Base-by-base conservation (phyloP, 768 basidiomycete species). In the Lactarius deliciosus region DNA sequence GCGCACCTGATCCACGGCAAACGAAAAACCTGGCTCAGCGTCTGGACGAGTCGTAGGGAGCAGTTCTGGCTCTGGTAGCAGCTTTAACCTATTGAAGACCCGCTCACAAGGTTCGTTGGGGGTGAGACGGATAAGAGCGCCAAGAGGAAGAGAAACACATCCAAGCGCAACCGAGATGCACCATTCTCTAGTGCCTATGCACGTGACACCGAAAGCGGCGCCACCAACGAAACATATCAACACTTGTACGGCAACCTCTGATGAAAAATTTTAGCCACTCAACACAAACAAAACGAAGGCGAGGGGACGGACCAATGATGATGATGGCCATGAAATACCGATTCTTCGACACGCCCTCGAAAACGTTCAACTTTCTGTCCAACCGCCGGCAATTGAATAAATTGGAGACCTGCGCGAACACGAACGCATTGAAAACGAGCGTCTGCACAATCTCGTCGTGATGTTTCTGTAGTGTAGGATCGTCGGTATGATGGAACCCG, bases 361-460 rank as follows among this genome's bases (percentile, higher is more conserved):
- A 94, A 66, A 98, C 85, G 76, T 98, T 98, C 66, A 95, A 81
- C 59, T 86, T 85, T 66, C 83, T 86, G 73, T 98, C 96, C 56
- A 98, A 80, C 40, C 94, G 82, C 60, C 97, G 83, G 71, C 91
- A 93, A 74, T 98, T 99, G 76, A 98, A 76, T 50, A 93, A 94
- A 78, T 96, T 97, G 83, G 91, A 95, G 71, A 99, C 94, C 76
- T 98, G 97, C 32, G 92, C 92, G 75, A 98, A 98, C 59, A 98
- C 96, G 73, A 98, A 99, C n/a, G 88, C 85, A 73, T 98, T 99
- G 86, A 99, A 99, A 38, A 98, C 93, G 18, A 98, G 79, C 0
- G 96, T 95, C 73, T 89, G 86, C 28, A 96, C 81, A 45, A 87
- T 76, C 5, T 77, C 71, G 25, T 84, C 74, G 54, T 81, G 76